phyloP scores from a whole-genome alignment of 1,284 basidiomycete genomes.

The Phenoliferia sp. region DNA sequence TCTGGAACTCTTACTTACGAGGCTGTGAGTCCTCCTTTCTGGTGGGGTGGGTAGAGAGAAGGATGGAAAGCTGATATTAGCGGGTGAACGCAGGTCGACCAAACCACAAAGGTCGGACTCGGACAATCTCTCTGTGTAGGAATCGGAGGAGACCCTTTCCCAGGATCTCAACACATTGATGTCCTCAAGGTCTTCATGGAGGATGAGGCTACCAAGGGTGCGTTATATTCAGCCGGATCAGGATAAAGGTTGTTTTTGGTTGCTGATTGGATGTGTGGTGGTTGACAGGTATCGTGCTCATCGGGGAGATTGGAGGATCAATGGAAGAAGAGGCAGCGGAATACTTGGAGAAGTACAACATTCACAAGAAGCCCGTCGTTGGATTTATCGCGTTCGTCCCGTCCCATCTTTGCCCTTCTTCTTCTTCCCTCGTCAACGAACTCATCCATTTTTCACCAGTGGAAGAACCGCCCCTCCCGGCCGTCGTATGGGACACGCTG shows the following conservation, averaged over 20 bases:
- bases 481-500: slow-evolving; percentile 88
- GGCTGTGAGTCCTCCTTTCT: slow-evolving; percentile 55
- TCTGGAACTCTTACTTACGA: slow-evolving; percentile 93
- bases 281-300: slow-evolving; percentile 87
- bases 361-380: slow-evolving; percentile 92
- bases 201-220: slow-evolving; percentile 83
- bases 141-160: slow-evolving; percentile 99
- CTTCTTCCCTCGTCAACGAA: neutral
- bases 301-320: slow-evolving; percentile 97
- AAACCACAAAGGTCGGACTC: slow-evolving; percentile 92
- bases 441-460: slow-evolving; percentile 1
- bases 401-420: neutral
- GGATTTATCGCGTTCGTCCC: slow-evolving; percentile 83
- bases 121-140: slow-evolving; percentile 96
- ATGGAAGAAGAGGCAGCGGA: slow-evolving; percentile 99
- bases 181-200: slow-evolving; percentile 94
- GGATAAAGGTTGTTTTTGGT: neutral
- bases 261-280: no score
- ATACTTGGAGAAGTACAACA: slow-evolving; percentile 80
- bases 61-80: neutral
- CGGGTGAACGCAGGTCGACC: slow-evolving; percentile 19
- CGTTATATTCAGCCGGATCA: neutral
- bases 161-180: slow-evolving; percentile 91
- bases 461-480: slow-evolving; percentile 85
- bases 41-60: neutral